These are phyloP conservation scores for Mucor sp. DNA, from an alignment of 371 early-diverging fungal genomes.

Conservation along the genomic window DNA sequence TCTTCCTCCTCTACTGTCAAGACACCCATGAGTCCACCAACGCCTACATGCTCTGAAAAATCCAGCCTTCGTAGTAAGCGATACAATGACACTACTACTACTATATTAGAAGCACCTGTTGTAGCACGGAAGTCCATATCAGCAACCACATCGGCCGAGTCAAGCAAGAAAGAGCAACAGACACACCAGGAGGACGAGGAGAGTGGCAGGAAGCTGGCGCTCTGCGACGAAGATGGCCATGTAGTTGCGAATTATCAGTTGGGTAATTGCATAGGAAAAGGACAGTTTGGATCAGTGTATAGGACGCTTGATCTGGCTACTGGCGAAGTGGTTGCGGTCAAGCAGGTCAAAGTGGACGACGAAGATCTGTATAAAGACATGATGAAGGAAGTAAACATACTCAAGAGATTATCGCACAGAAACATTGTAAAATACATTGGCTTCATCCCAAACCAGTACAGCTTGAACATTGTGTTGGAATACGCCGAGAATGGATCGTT, in stretches of 20 bases:
- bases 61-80: neutral
- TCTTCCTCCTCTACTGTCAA: slow-evolving; percentile 7
- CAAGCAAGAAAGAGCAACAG: neutral
- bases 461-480: slow-evolving; percentile 87
- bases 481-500: slow-evolving; percentile 96
- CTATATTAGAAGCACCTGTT: neutral
- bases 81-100: neutral
- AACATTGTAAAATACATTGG: slow-evolving; percentile 90
- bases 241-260: slow-evolving; percentile 65
- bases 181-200: neutral
- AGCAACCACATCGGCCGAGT: neutral
- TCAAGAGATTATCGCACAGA: slow-evolving; percentile 74
- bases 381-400: slow-evolving; percentile 71
- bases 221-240: slow-evolving; percentile 52
- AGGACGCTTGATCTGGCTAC: slow-evolving; percentile 82
- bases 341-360: slow-evolving; percentile 77
- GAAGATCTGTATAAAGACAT: slow-evolving; percentile 61
- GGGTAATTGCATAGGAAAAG: slow-evolving; percentile 91
- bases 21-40: slow-evolving; percentile 4
- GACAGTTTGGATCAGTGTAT: slow-evolving; percentile 90
- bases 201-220: neutral
- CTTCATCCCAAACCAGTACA: slow-evolving; percentile 71
- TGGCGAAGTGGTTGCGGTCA: slow-evolving; percentile 89
- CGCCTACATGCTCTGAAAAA: neutral
- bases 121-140: neutral